Evolutionary conservation across 306 rosid species (phyloP).

Genomic region (Crotalaria pallida): DNA sequence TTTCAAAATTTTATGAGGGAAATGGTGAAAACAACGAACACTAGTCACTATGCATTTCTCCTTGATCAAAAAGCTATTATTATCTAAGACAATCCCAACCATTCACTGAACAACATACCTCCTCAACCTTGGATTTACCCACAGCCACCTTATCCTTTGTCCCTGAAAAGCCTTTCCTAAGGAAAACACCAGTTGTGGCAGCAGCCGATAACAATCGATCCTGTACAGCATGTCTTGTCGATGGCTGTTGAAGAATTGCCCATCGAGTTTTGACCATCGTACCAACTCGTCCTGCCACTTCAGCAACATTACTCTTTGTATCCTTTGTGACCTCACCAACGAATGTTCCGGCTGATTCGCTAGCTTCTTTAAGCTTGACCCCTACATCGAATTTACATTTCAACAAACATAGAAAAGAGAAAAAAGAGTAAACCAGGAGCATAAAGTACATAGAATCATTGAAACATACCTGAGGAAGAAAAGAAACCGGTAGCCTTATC

Average conservation of each 20-base stretch:
- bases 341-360: constrained; percentile 82
- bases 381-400: constrained; percentile 43
- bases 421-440: background rate
- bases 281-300: constrained; percentile 77
- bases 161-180: constrained; percentile 67
- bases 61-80: background rate
- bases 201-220: constrained; percentile 87
- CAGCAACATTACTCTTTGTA: constrained; percentile 74
- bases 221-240: constrained; percentile 85
- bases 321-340: constrained; percentile 90
- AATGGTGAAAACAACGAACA: background rate
- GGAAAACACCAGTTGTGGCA: constrained; percentile 74
- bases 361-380: constrained; percentile 83
- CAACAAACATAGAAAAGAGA: constrained; percentile 4
- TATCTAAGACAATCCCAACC: background rate
- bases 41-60: background rate
- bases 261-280: constrained; percentile 76
- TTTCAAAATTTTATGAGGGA: background rate
- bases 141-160: constrained; percentile 84
- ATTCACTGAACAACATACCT: constrained; percentile 44
- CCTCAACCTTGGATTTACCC: constrained; percentile 91
- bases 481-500: constrained; percentile 86
- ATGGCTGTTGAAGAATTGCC: constrained; percentile 82
- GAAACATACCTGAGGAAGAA: constrained; percentile 71
- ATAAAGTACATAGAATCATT: background rate